phyloP scores from a whole-genome alignment of 148 eudicot species.

The Polygonum aviculare region DNA sequence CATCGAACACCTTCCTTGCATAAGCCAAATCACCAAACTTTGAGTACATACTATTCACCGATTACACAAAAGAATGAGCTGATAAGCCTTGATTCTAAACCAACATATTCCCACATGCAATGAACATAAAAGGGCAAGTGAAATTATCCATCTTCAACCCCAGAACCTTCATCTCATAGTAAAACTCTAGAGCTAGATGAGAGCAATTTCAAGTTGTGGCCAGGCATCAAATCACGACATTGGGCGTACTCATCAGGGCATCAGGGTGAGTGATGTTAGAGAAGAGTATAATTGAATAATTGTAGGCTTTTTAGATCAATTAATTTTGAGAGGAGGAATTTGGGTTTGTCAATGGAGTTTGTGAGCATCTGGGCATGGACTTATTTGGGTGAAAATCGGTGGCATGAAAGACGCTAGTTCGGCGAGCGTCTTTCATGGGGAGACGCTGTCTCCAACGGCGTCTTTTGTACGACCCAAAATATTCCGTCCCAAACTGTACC shows the following conservation, averaged over 20 bases:
- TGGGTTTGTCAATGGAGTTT: slow-evolving; percentile 30
- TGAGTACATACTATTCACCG: too few species aligned
- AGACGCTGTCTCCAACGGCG: too few species aligned
- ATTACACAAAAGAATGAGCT: slow-evolving; percentile 41
- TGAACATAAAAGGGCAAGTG: slow-evolving; percentile 52
- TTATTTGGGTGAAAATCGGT: slow-evolving; percentile 20
- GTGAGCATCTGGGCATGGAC: slow-evolving; percentile 48
- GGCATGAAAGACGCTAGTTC: too few species aligned
- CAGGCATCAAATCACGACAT: slow-evolving; percentile 42
- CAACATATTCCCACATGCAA: slow-evolving; percentile 33
- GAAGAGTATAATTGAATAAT: slow-evolving; percentile 21
- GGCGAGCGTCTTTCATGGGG: too few species aligned
- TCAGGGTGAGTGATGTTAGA: slow-evolving; percentile 21
- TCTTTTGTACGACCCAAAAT: too few species aligned
- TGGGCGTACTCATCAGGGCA: slow-evolving; percentile 53
- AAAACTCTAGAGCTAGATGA: slow-evolving; percentile 25
- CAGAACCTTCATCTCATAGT: slow-evolving; percentile 33
- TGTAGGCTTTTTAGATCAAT: slow-evolving; percentile 40
- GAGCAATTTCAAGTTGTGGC: slow-evolving; percentile 42
- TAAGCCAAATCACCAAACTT: slow-evolving; percentile 51
- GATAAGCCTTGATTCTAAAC: slow-evolving; percentile 25
- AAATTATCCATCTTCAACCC: slow-evolving; percentile 43
- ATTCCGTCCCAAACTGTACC: too few species aligned
- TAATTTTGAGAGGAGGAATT: slow-evolving; percentile 34
- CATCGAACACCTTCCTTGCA: slow-evolving; percentile 42